Evolutionary conservation across 768 basidiomycete species (phyloP).

Genomic region (Gloeophyllum trabeum): DNA sequence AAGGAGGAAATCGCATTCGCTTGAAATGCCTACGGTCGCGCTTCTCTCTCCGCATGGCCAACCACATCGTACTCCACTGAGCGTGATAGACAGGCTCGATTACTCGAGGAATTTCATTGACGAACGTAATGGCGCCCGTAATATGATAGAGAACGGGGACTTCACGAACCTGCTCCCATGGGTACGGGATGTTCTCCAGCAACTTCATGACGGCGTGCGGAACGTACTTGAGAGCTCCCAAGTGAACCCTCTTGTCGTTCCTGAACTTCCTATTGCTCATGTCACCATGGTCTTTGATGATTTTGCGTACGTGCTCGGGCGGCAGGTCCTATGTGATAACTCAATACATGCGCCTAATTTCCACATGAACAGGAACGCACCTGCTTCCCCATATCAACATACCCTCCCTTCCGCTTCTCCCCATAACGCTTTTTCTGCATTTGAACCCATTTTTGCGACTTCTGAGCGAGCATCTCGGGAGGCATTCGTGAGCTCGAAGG

Average conservation of each 20-base stretch:
- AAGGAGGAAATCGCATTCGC: conserved; percentile 98
- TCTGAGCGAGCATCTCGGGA: conserved; percentile 71
- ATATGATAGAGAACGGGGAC: conserved; percentile 98
- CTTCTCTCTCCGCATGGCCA: conserved; percentile 98
- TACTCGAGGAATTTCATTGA: conserved; percentile 94
- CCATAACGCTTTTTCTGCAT: conserved; percentile 91
- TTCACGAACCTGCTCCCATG: conserved; percentile 99
- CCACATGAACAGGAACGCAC: conserved; percentile 27
- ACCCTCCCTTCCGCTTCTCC: conserved; percentile 82
- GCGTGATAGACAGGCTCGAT: conserved; percentile 98
- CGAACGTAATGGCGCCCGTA: conserved; percentile 98
- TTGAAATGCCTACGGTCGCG: conserved; percentile 98
- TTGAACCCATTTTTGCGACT: conserved; percentile 93
- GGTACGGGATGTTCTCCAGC: conserved; percentile 94
- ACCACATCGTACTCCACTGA: conserved; percentile 99
- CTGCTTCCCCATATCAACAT: conserved; percentile 89
- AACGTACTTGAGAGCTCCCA: conserved; percentile 96
- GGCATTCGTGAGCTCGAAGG: conserved; percentile 33
- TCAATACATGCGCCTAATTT: no score
- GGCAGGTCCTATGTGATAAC: conserved; percentile 73
- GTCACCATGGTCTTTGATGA: conserved; percentile 98
- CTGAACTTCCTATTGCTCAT: conserved; percentile 99
- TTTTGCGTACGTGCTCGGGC: conserved; percentile 97
- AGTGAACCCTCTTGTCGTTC: conserved; percentile 98
- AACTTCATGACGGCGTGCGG: conserved; percentile 99